Conservation (phyloP, 371 early-diverging fungal species). For the Syncephalastrum racemosum region DNA sequence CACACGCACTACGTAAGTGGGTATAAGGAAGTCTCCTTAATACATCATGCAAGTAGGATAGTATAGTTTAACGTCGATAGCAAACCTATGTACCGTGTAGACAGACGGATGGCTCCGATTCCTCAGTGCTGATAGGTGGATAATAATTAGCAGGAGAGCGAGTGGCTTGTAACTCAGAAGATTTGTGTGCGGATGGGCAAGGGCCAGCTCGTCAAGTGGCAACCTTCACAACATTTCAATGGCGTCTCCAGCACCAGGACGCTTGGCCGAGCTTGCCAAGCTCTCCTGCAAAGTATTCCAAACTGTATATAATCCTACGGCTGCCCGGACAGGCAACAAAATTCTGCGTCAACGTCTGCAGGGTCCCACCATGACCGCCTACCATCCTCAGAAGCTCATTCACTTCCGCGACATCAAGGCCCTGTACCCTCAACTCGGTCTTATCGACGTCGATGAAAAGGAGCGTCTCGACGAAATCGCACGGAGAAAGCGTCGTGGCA, state of each 20-base stretch:
- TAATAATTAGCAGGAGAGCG: too few relatives aligned
- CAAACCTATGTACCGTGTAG: too few relatives aligned
- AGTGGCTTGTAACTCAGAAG: too few relatives aligned
- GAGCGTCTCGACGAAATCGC: conserved; percentile 70
- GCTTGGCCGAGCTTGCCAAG: conserved; percentile 58
- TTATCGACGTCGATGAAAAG: conserved; percentile 66
- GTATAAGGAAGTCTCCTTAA: too few relatives aligned
- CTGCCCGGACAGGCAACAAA: conserved; percentile 72
- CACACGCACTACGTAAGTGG: too few relatives aligned
- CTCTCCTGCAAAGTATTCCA: conserved; percentile 68
- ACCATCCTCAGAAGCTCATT: conserved; percentile 63
- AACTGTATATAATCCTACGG: conserved; percentile 72
- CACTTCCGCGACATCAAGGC: conserved; percentile 63
- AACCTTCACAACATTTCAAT: too few relatives aligned
- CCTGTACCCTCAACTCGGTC: conserved; percentile 57
- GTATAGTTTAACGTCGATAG: too few relatives aligned
- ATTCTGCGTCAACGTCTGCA: conserved; percentile 67
- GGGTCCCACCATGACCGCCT: conserved; percentile 65
- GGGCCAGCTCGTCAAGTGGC: too few relatives aligned
- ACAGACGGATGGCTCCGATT: too few relatives aligned
- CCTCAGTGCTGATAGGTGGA: too few relatives aligned
- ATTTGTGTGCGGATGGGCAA: too few relatives aligned
- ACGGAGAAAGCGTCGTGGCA: conserved; percentile 72
- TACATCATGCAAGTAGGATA: too few relatives aligned
- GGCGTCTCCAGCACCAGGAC: conserved; percentile 26